Percentiles rank a stretch among this genome's conserved stretches.
phyloP scores from a whole-genome alignment of 192 early-diverging fungal species.

The Backusella parvicylindrica region DNA sequence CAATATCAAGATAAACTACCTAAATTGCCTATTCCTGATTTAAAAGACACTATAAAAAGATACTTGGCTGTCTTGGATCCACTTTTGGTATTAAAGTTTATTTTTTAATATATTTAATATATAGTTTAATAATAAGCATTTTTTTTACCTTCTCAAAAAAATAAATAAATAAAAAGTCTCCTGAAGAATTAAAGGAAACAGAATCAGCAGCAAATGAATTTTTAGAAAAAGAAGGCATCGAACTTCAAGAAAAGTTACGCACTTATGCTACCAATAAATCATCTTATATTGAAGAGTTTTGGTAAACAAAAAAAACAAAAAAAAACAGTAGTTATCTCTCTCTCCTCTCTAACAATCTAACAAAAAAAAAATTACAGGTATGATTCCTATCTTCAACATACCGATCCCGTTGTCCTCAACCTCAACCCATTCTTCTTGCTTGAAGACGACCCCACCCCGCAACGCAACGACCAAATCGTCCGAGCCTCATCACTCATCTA shows the following conservation, averaged over 20 bases:
- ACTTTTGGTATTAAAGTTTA: background rate
- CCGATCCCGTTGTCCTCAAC: conserved; percentile 40
- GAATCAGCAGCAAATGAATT: conserved; percentile 34
- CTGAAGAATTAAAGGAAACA: conserved; percentile 39
- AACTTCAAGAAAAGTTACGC: conserved; percentile 55
- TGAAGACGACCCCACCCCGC: conserved; percentile 44
- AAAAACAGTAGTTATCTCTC: too few species aligned
- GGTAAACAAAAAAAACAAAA: conserved; percentile 25
- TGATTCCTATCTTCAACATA: conserved; percentile 39
- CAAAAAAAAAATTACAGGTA: conserved; percentile 15
- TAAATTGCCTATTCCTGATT: conserved; percentile 52
- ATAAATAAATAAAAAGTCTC: conserved; percentile 25
- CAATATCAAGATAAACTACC: conserved; percentile 54
- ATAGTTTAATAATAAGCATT: too few species aligned
- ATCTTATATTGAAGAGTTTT: conserved; percentile 49
- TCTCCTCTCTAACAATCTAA: background rate
- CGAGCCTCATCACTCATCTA: conserved; percentile 69
- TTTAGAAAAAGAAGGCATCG: conserved; percentile 42
- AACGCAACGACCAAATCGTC: conserved; percentile 56
- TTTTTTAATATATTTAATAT: background rate
- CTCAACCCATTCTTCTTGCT: conserved; percentile 45
- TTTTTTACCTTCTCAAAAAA: too few species aligned
- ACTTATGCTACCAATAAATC: conserved; percentile 45
- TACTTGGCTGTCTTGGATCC: conserved; percentile 41
- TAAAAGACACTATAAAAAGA: conserved; percentile 40